A percentile compares a stretch with the other conserved stretches of the same genome.
These are phyloP conservation scores for Salmacisia buchloeana DNA, from an alignment of 1,284 basidiomycete genomes.

Conservation along the genomic window DNA sequence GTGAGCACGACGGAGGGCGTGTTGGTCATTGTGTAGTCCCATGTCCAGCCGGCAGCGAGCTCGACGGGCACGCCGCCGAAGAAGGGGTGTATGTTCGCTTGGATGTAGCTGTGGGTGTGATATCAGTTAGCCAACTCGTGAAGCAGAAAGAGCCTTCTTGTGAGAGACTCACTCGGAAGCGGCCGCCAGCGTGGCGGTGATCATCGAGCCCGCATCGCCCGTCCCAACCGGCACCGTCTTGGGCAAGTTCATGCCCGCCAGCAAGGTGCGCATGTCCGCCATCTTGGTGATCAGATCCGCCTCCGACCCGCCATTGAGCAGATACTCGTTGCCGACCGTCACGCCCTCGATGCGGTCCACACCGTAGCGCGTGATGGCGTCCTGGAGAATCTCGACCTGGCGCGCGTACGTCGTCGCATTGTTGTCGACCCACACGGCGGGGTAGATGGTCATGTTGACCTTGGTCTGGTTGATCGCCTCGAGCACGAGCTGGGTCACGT, in stretches of 20 bases:
- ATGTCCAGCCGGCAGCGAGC: slow-evolving; percentile 66
- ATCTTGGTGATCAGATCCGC: slow-evolving; percentile 63
- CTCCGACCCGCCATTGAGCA: slow-evolving; percentile 25
- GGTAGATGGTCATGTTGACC: slow-evolving; percentile 75
- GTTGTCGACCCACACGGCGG: slow-evolving; percentile 71
- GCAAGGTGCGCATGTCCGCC: slow-evolving; percentile 58
- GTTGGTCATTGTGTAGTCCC: slow-evolving; percentile 58
- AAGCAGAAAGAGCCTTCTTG: slow-evolving; percentile 35
- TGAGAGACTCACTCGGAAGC: slow-evolving; percentile 60
- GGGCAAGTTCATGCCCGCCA: slow-evolving; percentile 52
- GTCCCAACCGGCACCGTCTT: slow-evolving; percentile 71
- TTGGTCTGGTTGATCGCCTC: slow-evolving; percentile 81
- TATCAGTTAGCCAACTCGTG: slow-evolving; percentile 49
- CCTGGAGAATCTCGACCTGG: slow-evolving; percentile 65
- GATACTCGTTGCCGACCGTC: slow-evolving; percentile 56
- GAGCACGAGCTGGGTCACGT: slow-evolving; percentile 58
- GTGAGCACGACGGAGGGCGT: slow-evolving; percentile 27
- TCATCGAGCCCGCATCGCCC: slow-evolving; percentile 70
- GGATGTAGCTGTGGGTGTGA: slow-evolving; percentile 44
- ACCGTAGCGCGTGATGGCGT: slow-evolving; percentile 72
- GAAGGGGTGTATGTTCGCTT: slow-evolving; percentile 75
- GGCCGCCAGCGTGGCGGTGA: slow-evolving; percentile 66
- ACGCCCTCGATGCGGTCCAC: slow-evolving; percentile 70
- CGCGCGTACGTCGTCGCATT: slow-evolving; percentile 65
- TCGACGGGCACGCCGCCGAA: slow-evolving; percentile 65